Conservation (phyloP, 192 early-diverging fungal genomes). For the Gryganskiella cystojenkinii region DNA sequence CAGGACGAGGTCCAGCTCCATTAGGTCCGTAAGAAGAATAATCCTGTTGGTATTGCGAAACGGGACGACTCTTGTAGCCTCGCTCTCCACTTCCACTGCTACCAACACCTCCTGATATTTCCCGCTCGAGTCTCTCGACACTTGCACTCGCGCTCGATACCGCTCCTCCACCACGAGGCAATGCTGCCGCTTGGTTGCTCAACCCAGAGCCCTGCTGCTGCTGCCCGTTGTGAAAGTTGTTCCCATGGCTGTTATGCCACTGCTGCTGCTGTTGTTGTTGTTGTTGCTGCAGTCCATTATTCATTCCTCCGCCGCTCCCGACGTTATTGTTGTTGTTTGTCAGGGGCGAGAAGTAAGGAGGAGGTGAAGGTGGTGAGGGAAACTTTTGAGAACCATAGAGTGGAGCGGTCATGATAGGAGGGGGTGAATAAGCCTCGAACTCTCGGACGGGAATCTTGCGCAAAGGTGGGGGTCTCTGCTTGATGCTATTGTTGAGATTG, state of each 20-base stretch:
- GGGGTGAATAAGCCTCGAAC: slow-evolving; percentile 39
- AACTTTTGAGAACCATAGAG: slow-evolving; percentile 44
- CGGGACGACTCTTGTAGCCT: slow-evolving; percentile 39
- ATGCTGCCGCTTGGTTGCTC: slow-evolving; percentile 8
- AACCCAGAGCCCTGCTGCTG: slow-evolving; percentile 27
- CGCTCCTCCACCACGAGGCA: slow-evolving; percentile 18
- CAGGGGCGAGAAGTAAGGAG: slow-evolving; percentile 14
- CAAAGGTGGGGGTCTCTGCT: slow-evolving; percentile 32
- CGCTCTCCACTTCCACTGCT: too few species aligned
- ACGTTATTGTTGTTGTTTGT: neutral
- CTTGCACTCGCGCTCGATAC: slow-evolving; percentile 7
- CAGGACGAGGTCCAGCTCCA: too few species aligned
- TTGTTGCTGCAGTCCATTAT: neutral
- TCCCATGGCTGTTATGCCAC: neutral
- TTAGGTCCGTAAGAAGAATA: slow-evolving; percentile 1
- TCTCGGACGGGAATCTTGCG: slow-evolving; percentile 45
- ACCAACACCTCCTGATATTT: too few species aligned
- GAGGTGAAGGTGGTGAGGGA: slow-evolving; percentile 20
- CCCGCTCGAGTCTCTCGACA: slow-evolving; percentile 12
- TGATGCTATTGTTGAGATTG: slow-evolving; percentile 15
- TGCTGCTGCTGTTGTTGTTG: slow-evolving; percentile 7
- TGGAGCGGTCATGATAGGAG: slow-evolving; percentile 44
- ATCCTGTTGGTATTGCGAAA: slow-evolving; percentile 31
- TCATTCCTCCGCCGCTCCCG: neutral
- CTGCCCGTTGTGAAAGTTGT: neutral